Evolutionary conservation across 192 early-diverging fungal genomes (phyloP), one percentile per base, ranked within the genome.

Genomic region (Oehlia diaphana): DNA sequence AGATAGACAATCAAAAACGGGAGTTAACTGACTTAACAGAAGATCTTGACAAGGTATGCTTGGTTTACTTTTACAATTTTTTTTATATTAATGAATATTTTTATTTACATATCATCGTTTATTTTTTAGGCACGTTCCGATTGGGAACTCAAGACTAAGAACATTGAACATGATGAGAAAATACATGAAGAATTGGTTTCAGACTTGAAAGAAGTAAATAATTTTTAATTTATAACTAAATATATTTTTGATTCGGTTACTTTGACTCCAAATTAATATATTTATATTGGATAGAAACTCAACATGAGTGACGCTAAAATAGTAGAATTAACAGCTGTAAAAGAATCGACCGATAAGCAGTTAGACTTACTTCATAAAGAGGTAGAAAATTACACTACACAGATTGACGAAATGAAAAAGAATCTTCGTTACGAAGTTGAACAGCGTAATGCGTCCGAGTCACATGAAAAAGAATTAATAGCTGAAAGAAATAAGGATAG

Each of bases 101-200:
- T 19, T 19, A 72, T 47, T 47, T 72, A 35, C 35, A 12, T 26
- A 5, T 31, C 16, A 16, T 65, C 10, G 7, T 62, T 42, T 50
- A 85, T 83, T 71, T 31, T 70, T 35, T 80, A 83, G 9, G 74
- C 83, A 37, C 72, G 80, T 44, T 75, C 77, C 31, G 63, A 66
- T 16, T 50, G 83, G 3, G 76, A 81, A 47, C 69, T 77, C 7
- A 50, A 79, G 3, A 66, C 79, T 28, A 67, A 70, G 28, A 49
- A 73, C 0, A 35, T 72, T 37, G 80, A 64, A 2, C 74, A 74
- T 23, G 66, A 70, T 1, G 82, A 83, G 42, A 82, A 80, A 9
- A 50, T 83, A 16, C 82, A 83, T 69, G 84, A 81, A 21, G 84
- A 85, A 78, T 73, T 83, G 13, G 73, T 85, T 63, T 44, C 72